These are phyloP conservation scores for Quercus cerris DNA, from an alignment of 306 rosid genomes.

Conservation along the genomic window DNA sequence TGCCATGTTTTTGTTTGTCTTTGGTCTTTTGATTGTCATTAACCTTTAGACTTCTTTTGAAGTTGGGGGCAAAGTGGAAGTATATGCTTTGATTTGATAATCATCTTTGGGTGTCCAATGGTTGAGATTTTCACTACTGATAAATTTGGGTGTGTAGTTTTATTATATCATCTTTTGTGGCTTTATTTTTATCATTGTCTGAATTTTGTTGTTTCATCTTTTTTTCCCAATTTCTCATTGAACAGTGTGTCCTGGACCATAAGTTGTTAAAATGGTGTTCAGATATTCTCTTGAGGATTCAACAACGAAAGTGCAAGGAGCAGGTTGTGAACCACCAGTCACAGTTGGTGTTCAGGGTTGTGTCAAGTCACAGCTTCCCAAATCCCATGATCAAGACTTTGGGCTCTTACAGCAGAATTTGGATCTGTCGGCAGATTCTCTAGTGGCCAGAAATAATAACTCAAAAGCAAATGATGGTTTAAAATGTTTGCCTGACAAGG, in stretches of 20 bases:
- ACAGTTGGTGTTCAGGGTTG: not conserved
- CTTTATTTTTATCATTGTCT: not conserved
- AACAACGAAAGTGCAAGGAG: not conserved
- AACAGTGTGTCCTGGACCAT: not conserved
- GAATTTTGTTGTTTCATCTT: not conserved
- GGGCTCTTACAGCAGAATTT: not conserved
- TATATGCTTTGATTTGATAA: not conserved
- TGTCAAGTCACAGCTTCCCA: not conserved
- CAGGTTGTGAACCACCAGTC: not conserved
- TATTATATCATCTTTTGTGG: not conserved
- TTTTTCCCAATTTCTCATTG: not conserved
- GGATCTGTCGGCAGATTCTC: not conserved
- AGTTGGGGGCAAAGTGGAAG: not conserved
- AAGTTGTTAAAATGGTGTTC: slow-evolving; percentile 1
- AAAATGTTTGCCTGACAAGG: not conserved
- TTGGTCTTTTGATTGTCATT: not conserved
- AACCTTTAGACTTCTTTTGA: not conserved
- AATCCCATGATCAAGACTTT: not conserved
- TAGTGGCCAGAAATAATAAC: not conserved
- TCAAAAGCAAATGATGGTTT: not conserved
- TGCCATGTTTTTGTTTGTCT: not conserved
- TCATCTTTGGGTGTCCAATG: not conserved
- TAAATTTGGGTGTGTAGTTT: not conserved
- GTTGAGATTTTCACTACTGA: not conserved
- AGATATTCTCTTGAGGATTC: not conserved